Evolutionary conservation across 495 filamentous ascomycete species (phyloP).

Genomic region (Neurospora africana): DNA sequence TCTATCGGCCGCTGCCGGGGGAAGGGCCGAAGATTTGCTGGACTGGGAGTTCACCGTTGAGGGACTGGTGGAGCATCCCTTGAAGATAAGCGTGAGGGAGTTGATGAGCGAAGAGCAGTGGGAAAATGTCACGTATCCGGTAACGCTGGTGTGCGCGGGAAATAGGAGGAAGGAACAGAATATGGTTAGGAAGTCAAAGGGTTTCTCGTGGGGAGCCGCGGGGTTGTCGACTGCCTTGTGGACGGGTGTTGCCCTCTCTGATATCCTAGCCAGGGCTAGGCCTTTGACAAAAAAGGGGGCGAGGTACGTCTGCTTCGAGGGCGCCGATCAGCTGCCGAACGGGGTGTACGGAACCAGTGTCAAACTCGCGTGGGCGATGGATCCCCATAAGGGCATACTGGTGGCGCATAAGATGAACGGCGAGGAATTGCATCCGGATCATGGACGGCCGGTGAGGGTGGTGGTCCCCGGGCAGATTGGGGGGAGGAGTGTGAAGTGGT

Average conservation of each 20-base stretch:
- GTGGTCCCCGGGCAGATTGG: slow-evolving; percentile 93
- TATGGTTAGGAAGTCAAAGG: slow-evolving; percentile 80
- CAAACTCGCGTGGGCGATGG: slow-evolving; percentile 82
- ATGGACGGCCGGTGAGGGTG: slow-evolving; percentile 74
- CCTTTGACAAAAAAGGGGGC: slow-evolving; percentile 51
- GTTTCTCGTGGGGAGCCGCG: slow-evolving; percentile 91
- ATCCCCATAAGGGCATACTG: slow-evolving; percentile 78
- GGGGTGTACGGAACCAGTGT: slow-evolving; percentile 80
- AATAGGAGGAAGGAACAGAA: slow-evolving; percentile 96
- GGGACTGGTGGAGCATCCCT: slow-evolving; percentile 70
- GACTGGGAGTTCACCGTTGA: slow-evolving; percentile 82
- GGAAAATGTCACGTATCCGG: slow-evolving; percentile 74
- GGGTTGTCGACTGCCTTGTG: slow-evolving; percentile 84
- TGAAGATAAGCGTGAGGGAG: slow-evolving; percentile 64
- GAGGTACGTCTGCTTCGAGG: slow-evolving; percentile 87
- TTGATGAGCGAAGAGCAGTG: slow-evolving; percentile 54
- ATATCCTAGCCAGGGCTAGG: slow-evolving; percentile 58
- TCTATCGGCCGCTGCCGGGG: neutral
- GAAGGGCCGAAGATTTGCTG: slow-evolving; percentile 39
- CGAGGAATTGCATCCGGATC: slow-evolving; percentile 71
- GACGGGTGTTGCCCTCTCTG: slow-evolving; percentile 71
- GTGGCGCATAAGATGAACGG: slow-evolving; percentile 91
- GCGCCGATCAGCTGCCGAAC: slow-evolving; percentile 82
- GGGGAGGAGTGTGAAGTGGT: slow-evolving; percentile 90
- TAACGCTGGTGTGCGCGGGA: slow-evolving; percentile 89